Evolutionary conservation across 108 stramenopile genomes (phyloP).

Genomic region (Licmophora abbreviata): DNA sequence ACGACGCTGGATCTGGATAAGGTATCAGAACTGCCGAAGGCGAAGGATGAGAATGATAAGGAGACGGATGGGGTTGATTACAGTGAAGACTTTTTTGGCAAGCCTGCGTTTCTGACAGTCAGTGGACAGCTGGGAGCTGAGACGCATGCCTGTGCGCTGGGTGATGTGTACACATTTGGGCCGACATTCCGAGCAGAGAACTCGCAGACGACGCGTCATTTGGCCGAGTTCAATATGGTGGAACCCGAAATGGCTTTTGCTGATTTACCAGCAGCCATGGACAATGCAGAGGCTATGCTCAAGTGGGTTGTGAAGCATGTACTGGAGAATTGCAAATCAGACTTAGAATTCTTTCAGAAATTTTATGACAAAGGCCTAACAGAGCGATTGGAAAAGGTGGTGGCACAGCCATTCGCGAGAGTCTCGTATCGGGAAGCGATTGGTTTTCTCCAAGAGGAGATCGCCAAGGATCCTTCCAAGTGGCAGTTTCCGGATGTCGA

Average conservation of each 20-base stretch:
- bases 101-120: conserved; percentile 93
- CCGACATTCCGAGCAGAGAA: conserved; percentile 99
- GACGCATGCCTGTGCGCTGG: conserved; percentile 94
- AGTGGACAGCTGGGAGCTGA: conserved; percentile 95
- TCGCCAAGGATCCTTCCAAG: conserved; percentile 90
- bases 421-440: conserved; percentile 91
- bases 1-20: conserved; percentile 83
- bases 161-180: conserved; percentile 99
- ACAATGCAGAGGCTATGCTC: conserved; percentile 94
- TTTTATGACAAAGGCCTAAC: conserved; percentile 89
- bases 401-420: conserved; percentile 74
- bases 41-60: conserved; percentile 34
- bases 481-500: conserved; percentile 97
- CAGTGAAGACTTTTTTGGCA: conserved; percentile 90
- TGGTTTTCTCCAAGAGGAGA: conserved; percentile 84
- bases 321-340: conserved; percentile 76
- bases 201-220: conserved; percentile 93
- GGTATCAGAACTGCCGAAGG: conserved; percentile 43
- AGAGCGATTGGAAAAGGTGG: conserved; percentile 68
- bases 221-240: conserved; percentile 97
- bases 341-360: conserved; percentile 86
- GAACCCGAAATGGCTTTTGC: conserved; percentile 99
- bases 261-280: conserved; percentile 89
- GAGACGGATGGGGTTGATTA: conserved; percentile 53
- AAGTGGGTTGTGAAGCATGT: conserved; percentile 78